phyloP scores from a whole-genome alignment of 805 yeast genomes.

The Candida yuanshanica region DNA sequence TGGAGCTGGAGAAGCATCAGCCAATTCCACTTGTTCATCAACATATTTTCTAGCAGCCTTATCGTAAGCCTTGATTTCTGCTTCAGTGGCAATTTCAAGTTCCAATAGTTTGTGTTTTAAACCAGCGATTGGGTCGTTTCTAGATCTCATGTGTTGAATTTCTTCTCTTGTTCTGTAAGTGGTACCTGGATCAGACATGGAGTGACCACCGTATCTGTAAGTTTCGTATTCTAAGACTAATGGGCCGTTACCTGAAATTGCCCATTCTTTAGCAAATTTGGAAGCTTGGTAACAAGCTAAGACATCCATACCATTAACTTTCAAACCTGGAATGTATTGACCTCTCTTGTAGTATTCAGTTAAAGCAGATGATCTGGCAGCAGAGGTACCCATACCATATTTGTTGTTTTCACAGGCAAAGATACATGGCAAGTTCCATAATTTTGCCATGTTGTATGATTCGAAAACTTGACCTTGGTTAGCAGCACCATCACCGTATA shows the following conservation, averaged over 20 bases:
- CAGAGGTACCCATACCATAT: slow-evolving; percentile 99
- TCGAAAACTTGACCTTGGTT: slow-evolving; percentile 99
- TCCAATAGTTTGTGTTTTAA: slow-evolving; percentile 83
- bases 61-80: slow-evolving; percentile 89
- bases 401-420: slow-evolving; percentile 98
- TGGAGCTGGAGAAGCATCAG: slow-evolving; percentile 92
- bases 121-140: slow-evolving; percentile 97
- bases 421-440: slow-evolving; percentile 93
- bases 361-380: slow-evolving; percentile 93
- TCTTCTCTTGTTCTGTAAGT: slow-evolving; percentile 99
- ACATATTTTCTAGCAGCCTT: slow-evolving; percentile 95
- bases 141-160: slow-evolving; percentile 98
- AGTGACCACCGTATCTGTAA: slow-evolving; percentile 99
- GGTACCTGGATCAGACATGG: slow-evolving; percentile 99
- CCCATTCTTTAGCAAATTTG: slow-evolving; percentile 95
- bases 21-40: slow-evolving; percentile 89
- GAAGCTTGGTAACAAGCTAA: slow-evolving; percentile 94
- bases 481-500: slow-evolving; percentile 99
- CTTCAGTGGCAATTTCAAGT: slow-evolving; percentile 83
- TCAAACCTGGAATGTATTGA: slow-evolving; percentile 97
- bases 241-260: slow-evolving; percentile 91
- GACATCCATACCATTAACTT: slow-evolving; percentile 98
- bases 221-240: slow-evolving; percentile 95
- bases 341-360: slow-evolving; percentile 98
- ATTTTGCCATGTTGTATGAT: slow-evolving; percentile 97